Evolutionary conservation across 345 rosid genomes (phyloP), one percentile per base, ranked within the genome.

Genomic region (Rhodomyrtus tomentosa): DNA sequence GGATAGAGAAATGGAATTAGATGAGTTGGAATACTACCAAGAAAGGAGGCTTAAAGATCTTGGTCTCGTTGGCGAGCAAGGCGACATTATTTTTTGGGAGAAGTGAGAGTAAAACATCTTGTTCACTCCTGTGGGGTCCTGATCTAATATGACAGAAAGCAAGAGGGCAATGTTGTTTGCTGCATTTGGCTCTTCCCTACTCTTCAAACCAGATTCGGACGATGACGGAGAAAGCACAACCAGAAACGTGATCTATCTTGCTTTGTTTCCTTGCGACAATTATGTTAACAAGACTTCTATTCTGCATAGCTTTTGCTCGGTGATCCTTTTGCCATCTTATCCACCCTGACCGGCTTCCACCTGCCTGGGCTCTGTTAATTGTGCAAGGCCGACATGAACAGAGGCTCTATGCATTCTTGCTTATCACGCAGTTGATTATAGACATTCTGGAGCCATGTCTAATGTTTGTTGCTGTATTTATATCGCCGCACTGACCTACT

Each of bases 61-160:
- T 81, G 99, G 99, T 83, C 92, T 96, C 50, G 96, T 92, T 82
- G 98, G 98, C 8, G 98, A 95, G 92, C 98, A 94, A 92, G 99
- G 98, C n/a, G 99, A 95, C 2, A 93, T 95, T 84, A 96, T 95
- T 85, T 96, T 96, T 87, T 96, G 99, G 99, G 99, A 95, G 86
- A 24, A 92, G 90, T 82, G 90, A 92, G 87, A 54, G n/a, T 54
- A 2, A 32, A 68, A 68, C 45, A 6, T 16, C 18, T 32, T 68
- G 76, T 68, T 12, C 45, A 32, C 76, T 68, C 45, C 76, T 38
- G 40, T 36, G 42, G 45, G 45, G 32, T 68, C 42, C 76, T 4
- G 24, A 45, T 68, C 76, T 68, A 32, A 68, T 32, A 16, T 16
- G 76, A 68, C 45, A 32, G 76, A 32, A 62, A 68, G 45, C 76